Evolutionary conservation across 2,329 filamentous ascomycete species (phyloP).

Genomic region (Fusarium udum): DNA sequence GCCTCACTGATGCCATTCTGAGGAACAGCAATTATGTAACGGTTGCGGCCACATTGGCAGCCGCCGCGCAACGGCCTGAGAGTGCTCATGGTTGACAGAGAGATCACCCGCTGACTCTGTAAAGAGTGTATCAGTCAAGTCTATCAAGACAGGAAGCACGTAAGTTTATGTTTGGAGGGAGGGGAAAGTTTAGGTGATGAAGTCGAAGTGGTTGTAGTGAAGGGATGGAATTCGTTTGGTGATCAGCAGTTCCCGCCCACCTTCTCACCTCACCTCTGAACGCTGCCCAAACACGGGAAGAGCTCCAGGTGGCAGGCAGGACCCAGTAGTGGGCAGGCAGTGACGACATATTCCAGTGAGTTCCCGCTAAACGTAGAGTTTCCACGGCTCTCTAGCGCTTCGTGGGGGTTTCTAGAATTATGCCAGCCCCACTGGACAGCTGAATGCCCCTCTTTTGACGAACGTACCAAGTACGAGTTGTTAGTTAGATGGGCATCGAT

Average conservation of each 20-base stretch:
- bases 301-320: background rate
- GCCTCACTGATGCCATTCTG: constrained; percentile 63
- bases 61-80: constrained; percentile 72
- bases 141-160: background rate
- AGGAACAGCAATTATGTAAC: constrained; percentile 80
- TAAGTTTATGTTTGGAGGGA: background rate
- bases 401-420: constrained; percentile 44
- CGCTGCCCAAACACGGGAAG: background rate
- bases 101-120: background rate
- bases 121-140: background rate
- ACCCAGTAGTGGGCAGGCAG: constrained; percentile 30
- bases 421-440: background rate
- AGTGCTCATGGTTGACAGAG: constrained; percentile 54
- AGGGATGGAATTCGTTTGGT: constrained; percentile 27
- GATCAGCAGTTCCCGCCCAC: constrained; percentile 24
- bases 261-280: constrained; percentile 7
- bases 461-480: background rate
- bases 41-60: constrained; percentile 87
- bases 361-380: constrained; percentile 32
- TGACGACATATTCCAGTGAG: constrained; percentile 35
- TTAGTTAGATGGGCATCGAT: background rate
- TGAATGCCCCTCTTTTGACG: background rate
- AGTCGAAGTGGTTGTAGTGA: constrained; percentile 4
- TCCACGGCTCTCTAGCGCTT: constrained; percentile 33
- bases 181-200: constrained; percentile 7